Base-by-base conservation (phyloP, 2,329 filamentous ascomycete genomes). In the Talaromyces sp. region DNA sequence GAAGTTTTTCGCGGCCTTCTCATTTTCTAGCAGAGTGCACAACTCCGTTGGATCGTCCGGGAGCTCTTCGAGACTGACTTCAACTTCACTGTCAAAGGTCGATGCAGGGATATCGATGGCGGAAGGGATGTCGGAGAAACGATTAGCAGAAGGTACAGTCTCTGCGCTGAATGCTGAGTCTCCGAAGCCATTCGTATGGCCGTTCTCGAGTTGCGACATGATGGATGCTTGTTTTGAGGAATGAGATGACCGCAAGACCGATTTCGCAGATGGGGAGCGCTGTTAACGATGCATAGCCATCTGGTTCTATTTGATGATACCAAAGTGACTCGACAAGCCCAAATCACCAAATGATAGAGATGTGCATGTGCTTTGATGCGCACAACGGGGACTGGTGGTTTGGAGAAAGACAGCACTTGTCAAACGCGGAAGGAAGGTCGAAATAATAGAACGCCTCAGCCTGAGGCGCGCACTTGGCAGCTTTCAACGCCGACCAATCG, bases 31-130 rank as follows among this genome's bases (percentile, higher is more conserved):
- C 58, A 99, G 84, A 33, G 91, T 95, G 76, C 95, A 99, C 5
- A 99, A 84, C 79, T 99, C 95, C 54, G 91, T 96, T 21, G 92
- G 91, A 73, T 98, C 95, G 75, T 98, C 95, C 65, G 93, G 86
- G 42, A 97, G 87, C 67, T 93, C 91, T 73, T 93, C 89, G 60
- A 98, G 86, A 73, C 96, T 91, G 71, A 99, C 91, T 79, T 98
- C 95, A 75, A 99, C 95, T 69, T 87, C 84, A 66, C 83, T 85
- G 69, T 87, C 85, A 60, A 80, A 79, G 64, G 81, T 86, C 60
- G 81, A 83, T 62, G 88, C 84, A 61, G 86, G 85, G 70, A 88
- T 87, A 70, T 87, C 86, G 71, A 88, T 86, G 63, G 83, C 81
- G 58, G 82, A 80, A 42, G 86, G 86, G 52, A 88, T 85, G 69